These are phyloP conservation scores for Parietaria judaica DNA, from an alignment of 306 rosid genomes.

Conservation along the genomic window DNA sequence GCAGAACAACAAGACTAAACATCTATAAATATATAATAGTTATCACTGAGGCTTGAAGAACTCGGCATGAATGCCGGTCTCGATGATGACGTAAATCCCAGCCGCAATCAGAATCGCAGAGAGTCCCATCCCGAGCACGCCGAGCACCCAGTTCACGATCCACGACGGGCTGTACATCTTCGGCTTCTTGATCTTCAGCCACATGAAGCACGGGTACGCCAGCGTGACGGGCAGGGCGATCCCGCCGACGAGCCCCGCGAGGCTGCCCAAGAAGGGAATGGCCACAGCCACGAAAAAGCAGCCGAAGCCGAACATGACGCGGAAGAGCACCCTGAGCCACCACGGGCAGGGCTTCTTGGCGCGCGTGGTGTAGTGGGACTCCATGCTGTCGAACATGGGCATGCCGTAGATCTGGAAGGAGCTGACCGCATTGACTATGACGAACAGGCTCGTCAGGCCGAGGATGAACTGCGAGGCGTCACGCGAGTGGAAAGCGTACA, in stretches of 20 bases:
- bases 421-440: conserved; percentile 33
- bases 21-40: background rate
- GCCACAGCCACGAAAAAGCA: conserved; percentile 40
- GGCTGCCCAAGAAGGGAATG: conserved; percentile 31
- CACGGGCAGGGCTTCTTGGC: conserved; percentile 36
- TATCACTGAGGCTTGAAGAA: conserved; percentile 57
- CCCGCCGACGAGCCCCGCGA: conserved; percentile 49
- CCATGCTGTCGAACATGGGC: conserved; percentile 44
- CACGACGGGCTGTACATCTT: conserved; percentile 30
- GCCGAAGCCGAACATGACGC: conserved; percentile 24
- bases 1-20: too few relatives aligned
- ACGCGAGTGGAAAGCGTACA: conserved; percentile 20
- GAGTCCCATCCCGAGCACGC: conserved; percentile 43
- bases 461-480: conserved; percentile 30
- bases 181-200: conserved; percentile 48
- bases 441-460: conserved; percentile 31
- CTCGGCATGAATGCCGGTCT: conserved; percentile 47
- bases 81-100: conserved; percentile 48
- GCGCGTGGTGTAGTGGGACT: conserved; percentile 33
- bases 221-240: conserved; percentile 42
- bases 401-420: conserved; percentile 48
- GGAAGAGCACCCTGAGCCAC: conserved; percentile 32
- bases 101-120: conserved; percentile 38
- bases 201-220: conserved; percentile 52
- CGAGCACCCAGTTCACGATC: conserved; percentile 59